Evolutionary conservation across 441 rosid genomes (phyloP).

Genomic region (Iberis amara): DNA sequence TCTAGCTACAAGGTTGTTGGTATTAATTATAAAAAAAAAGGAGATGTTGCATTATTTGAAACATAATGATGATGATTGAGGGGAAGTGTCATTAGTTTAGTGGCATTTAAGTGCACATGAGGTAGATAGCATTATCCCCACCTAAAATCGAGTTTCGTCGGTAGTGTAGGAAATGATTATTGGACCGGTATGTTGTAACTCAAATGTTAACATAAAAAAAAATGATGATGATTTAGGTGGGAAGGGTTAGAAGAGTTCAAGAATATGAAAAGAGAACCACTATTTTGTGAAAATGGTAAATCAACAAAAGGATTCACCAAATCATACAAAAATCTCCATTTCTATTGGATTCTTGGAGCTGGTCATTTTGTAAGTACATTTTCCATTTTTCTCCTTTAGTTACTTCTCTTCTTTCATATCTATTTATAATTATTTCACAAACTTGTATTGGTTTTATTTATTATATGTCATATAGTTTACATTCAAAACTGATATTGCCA

Average conservation of each 20-base stretch:
- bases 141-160: too few relatives aligned
- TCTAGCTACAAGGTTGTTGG: slow-evolving; percentile 20
- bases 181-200: too few relatives aligned
- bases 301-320: slow-evolving; percentile 61
- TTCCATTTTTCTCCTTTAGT: not conserved
- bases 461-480: too few relatives aligned
- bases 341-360: slow-evolving; percentile 88
- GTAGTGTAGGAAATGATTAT: too few relatives aligned
- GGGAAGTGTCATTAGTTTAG: too few relatives aligned
- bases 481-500: too few relatives aligned
- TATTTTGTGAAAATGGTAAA: slow-evolving; percentile 43
- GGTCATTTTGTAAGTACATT: slow-evolving; percentile 84
- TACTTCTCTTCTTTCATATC: too few relatives aligned
- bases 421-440: too few relatives aligned
- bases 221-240: slow-evolving; percentile 46
- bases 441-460: too few relatives aligned
- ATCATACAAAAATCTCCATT: slow-evolving; percentile 67
- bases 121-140: too few relatives aligned
- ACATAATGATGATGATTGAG: slow-evolving; percentile 16
- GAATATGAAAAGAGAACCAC: slow-evolving; percentile 40
- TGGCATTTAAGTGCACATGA: too few relatives aligned
- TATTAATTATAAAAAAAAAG: not conserved
- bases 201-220: too few relatives aligned
- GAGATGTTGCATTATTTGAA: slow-evolving; percentile 2
- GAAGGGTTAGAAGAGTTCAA: slow-evolving; percentile 47